A percentile compares a stretch with the other conserved stretches of the same genome.
These are phyloP conservation scores for Dillenia turbinata DNA, from an alignment of 164 flowering plant genomes.

Conservation along the genomic window DNA sequence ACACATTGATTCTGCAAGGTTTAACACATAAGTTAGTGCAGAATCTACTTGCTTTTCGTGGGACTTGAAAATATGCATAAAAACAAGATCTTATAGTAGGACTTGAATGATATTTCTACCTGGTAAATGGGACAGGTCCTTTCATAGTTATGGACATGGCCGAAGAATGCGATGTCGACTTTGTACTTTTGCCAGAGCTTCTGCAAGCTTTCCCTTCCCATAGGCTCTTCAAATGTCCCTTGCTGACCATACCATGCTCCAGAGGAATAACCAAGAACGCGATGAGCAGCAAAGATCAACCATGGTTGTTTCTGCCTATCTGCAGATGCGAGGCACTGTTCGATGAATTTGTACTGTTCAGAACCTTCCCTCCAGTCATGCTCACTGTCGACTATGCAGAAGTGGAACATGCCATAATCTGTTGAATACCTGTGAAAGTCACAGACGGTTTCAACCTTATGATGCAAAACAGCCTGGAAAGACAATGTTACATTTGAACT, in stretches of 20 bases:
- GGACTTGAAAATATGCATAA: not conserved
- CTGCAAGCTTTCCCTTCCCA: constrained; percentile 24
- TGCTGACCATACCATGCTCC: not conserved
- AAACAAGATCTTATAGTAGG: not conserved
- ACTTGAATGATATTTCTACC: constrained; percentile 25
- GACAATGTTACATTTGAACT: too few relatives aligned
- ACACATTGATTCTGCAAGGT: constrained; percentile 61
- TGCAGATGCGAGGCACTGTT: constrained; percentile 17
- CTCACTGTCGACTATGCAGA: constrained; percentile 20
- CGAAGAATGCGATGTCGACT: constrained; percentile 51
- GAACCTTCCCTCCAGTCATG: constrained; percentile 21
- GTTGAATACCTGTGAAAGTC: constrained; percentile 12
- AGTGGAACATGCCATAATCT: constrained; percentile 22
- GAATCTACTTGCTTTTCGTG: too few relatives aligned
- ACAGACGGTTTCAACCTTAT: too few relatives aligned
- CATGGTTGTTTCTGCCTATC: constrained; percentile 21
- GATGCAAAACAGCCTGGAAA: too few relatives aligned
- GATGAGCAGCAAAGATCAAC: constrained; percentile 19
- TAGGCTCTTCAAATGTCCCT: constrained; percentile 21
- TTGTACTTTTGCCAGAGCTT: constrained; percentile 18
- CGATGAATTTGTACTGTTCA: constrained; percentile 16
- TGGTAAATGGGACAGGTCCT: constrained; percentile 76
- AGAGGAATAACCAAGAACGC: constrained; percentile 20
- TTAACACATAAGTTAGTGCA: not conserved
- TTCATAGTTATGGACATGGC: constrained; percentile 91